Conservation (phyloP, 2,329 filamentous ascomycete genomes). For the Hypomyces rosellus region DNA sequence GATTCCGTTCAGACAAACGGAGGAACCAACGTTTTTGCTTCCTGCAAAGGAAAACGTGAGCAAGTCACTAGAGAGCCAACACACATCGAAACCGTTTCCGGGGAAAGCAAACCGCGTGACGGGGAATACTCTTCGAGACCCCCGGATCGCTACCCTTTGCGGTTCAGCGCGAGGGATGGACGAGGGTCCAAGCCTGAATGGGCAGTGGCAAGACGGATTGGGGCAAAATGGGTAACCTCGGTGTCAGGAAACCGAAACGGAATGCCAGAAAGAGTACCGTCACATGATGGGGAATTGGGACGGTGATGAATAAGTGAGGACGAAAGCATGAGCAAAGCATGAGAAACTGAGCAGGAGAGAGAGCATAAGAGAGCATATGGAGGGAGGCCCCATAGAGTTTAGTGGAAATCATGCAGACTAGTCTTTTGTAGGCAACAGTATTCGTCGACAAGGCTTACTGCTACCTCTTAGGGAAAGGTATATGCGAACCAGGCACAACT, state of each 20-base stretch:
- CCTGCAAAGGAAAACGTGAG: too few species aligned
- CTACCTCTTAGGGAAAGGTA: slow-evolving; percentile 7
- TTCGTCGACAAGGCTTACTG: not conserved
- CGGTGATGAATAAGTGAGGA: slow-evolving; percentile 5
- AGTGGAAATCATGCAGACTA: not conserved
- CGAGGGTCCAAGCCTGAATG: not conserved
- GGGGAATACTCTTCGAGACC: slow-evolving; percentile 1
- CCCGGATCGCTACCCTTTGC: slow-evolving; percentile 1
- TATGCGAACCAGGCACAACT: not conserved
- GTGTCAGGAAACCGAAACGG: slow-evolving; percentile 6
- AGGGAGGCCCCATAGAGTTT: not conserved
- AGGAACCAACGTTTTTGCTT: not conserved
- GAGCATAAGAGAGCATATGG: not conserved
- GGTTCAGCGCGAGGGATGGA: not conserved
- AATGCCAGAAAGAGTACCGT: slow-evolving; percentile 9
- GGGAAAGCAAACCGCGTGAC: slow-evolving; percentile 6
- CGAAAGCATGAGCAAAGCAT: slow-evolving; percentile 7
- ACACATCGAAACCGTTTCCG: not conserved
- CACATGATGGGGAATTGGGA: slow-evolving; percentile 9
- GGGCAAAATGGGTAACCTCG: not conserved
- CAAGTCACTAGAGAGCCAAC: too few species aligned
- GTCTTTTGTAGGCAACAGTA: not conserved
- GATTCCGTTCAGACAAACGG: not conserved
- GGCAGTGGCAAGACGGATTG: not conserved
- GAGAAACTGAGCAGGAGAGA: not conserved